Base-by-base conservation (phyloP, 805 yeast genomes). In the Kuraishia piskuri region DNA sequence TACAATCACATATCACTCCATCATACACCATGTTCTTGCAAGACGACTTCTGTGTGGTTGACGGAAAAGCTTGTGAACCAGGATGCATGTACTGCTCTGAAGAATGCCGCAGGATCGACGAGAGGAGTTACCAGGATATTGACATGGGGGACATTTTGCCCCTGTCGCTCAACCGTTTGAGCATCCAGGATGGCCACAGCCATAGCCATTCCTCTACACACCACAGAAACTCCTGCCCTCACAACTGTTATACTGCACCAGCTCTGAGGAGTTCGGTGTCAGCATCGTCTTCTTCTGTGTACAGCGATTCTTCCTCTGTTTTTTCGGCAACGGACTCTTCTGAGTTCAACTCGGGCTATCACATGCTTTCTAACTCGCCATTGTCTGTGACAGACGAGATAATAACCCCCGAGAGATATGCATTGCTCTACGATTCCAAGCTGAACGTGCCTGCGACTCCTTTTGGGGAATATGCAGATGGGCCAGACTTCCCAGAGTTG, bases 21-120 rank as follows among this genome's bases (percentile, higher is more conserved):
- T n/a, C 47, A 44, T 19, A 23, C 4, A 31, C 25, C 20, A 56
- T 56, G 54, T 54, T 54, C 31, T 45, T 50, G 24, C 55, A 51
- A 51, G 56, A 53, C 37, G 58, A 56, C 20, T 56, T 48, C 36
- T 56, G 59, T 52, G 54, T 56, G 25, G 54, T 56, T 23, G 59
- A 56, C 48, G 59, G 57, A 48, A 47, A 55, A 14, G 53, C 55
- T 23, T 55, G 59, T 50, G 52, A 49, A 47, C 53, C 50, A 5
- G 54, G 53, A 3, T 52, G 51, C 19, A 48, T 56, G 22, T 56
- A 56, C 50, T 56, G 59, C 48, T 56, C 57, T n/a, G 52, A 53
- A 44, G 46, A 50, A 25, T 56, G 59, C 46, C 55, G 53, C 9
- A 19, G 44, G 19, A 37, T 37, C 25, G 57, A 55, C 25, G 47